These are phyloP conservation scores for Claviceps arundinis DNA, from an alignment of 2,329 filamentous ascomycete species.

Conservation along the genomic window DNA sequence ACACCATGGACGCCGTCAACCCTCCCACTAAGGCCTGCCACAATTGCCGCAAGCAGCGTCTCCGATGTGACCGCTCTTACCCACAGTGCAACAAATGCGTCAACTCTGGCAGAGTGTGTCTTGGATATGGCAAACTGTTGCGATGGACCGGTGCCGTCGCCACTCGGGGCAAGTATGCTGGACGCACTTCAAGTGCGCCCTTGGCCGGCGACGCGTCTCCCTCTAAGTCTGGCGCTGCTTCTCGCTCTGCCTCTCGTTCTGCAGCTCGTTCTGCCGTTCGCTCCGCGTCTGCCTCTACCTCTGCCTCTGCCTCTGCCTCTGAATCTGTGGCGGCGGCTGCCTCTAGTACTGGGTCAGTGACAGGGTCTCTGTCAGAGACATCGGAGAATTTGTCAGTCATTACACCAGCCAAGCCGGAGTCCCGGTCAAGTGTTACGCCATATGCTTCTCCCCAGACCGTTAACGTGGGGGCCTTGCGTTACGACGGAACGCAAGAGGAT, in stretches of 20 bases:
- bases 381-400: conserved; percentile 6
- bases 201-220: background rate
- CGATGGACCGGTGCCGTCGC: conserved; percentile 37
- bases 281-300: background rate
- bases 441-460: conserved; percentile 3
- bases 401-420: background rate
- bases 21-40: conserved; percentile 30
- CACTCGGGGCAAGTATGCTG: conserved; percentile 28
- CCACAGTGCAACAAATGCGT: conserved; percentile 39
- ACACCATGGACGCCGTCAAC: conserved; percentile 6
- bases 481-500: conserved; percentile 4
- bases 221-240: background rate
- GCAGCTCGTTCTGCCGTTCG: background rate
- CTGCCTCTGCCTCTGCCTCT: background rate
- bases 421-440: background rate
- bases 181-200: conserved; percentile 24
- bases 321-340: background rate
- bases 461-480: background rate
- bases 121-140: conserved; percentile 39
- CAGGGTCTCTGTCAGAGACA: conserved; percentile 5
- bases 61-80: conserved; percentile 38
- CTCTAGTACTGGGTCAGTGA: background rate
- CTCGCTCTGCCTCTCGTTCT: background rate
- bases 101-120: conserved; percentile 34
- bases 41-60: conserved; percentile 39